phyloP scores from a whole-genome alignment of 352 stramenopile species.

The Globisporangium paroecandrum region DNA sequence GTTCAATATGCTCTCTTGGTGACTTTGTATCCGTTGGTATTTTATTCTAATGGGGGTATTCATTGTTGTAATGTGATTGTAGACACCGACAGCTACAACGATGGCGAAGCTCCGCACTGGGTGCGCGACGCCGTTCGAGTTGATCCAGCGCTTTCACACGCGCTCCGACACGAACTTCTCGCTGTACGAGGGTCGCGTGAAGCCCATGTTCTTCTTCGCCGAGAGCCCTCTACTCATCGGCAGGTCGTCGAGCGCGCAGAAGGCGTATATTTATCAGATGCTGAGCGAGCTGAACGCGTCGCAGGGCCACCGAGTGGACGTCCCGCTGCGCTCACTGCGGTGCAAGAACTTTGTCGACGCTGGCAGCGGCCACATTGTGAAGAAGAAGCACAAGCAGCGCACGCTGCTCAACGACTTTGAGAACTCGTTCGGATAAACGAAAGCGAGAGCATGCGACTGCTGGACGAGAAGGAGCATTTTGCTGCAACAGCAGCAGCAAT shows the following conservation, averaged over 20 bases:
- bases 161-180: slow-evolving; percentile 19
- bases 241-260: slow-evolving; percentile 33
- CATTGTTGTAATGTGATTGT: neutral
- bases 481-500: neutral
- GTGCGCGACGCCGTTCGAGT: slow-evolving; percentile 45
- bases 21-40: neutral
- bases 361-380: slow-evolving; percentile 44
- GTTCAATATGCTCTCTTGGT: neutral
- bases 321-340: slow-evolving; percentile 57
- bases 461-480: neutral
- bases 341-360: slow-evolving; percentile 64
- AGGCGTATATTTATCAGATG: slow-evolving; percentile 45
- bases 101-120: slow-evolving; percentile 45
- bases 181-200: slow-evolving; percentile 10
- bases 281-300: slow-evolving; percentile 54
- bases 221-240: slow-evolving; percentile 64
- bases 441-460: neutral
- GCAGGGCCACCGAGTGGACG: slow-evolving; percentile 43
- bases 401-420: slow-evolving; percentile 35
- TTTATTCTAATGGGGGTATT: neutral
- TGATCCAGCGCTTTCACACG: slow-evolving; percentile 50
- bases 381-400: slow-evolving; percentile 37
- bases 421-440: slow-evolving; percentile 21
- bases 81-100: slow-evolving; percentile 44
- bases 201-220: slow-evolving; percentile 57